Conservation (phyloP, 2,329 filamentous ascomycete species). For the Calonectria hawksworthii region DNA sequence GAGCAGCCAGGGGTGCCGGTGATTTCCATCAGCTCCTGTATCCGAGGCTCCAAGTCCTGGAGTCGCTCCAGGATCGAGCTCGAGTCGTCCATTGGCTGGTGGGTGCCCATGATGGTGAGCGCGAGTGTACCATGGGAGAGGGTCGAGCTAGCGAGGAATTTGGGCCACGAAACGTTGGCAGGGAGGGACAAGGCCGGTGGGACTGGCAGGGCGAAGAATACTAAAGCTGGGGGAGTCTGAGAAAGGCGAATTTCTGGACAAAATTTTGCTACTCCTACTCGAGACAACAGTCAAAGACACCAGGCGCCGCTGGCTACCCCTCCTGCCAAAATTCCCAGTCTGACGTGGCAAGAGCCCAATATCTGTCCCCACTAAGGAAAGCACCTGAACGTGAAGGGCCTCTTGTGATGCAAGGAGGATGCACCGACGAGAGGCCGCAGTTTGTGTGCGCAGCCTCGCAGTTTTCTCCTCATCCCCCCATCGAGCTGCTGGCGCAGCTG, state of each 20-base stretch:
- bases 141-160: neutral
- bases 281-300: neutral
- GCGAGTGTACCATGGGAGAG: neutral
- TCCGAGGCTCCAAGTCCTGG: neutral
- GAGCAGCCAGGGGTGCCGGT: conserved; percentile 12
- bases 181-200: neutral
- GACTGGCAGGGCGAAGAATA: neutral
- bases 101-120: neutral
- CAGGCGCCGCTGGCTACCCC: neutral
- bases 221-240: neutral
- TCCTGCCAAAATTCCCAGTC: neutral
- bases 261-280: neutral
- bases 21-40: neutral
- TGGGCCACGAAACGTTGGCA: neutral
- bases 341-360: neutral
- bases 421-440: neutral
- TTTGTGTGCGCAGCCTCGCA: neutral
- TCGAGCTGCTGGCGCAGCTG: neutral
- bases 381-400: conserved; percentile 4
- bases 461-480: neutral
- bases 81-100: neutral
- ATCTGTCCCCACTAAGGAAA: neutral
- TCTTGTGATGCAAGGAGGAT: neutral
- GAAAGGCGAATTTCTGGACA: neutral
- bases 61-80: neutral